Evolutionary conservation across 1,284 basidiomycete species (phyloP).

Genomic region (Pseudozyma flocculosa): DNA sequence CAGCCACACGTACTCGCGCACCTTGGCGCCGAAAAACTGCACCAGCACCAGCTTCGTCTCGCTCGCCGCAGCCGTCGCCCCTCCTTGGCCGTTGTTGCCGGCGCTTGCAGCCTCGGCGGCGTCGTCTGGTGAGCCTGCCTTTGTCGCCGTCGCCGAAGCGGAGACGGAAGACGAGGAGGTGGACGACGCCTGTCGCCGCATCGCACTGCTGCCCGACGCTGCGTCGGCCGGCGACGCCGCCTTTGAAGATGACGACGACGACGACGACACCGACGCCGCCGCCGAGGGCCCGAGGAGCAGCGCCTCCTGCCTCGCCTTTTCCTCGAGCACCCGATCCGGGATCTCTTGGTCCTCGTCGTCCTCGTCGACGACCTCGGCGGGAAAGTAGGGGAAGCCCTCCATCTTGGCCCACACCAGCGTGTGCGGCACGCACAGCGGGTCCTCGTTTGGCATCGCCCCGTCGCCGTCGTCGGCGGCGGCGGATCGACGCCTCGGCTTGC

Average conservation of each 20-base stretch:
- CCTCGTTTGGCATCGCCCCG: too few relatives aligned
- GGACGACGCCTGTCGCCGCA: not conserved
- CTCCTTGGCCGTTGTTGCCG: not conserved
- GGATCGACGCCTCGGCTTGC: not conserved
- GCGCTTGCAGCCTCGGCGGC: too few relatives aligned
- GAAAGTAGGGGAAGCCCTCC: constrained; percentile 20
- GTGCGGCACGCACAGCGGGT: not conserved
- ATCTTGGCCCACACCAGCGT: constrained; percentile 35
- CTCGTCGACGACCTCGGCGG: constrained; percentile 11
- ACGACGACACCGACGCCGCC: too few relatives aligned
- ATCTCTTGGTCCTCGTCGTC: not conserved
- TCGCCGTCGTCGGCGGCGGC: too few relatives aligned
- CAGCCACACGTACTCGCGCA: not conserved
- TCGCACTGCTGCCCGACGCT: not conserved
- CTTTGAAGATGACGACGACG: too few relatives aligned
- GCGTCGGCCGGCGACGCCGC: too few relatives aligned
- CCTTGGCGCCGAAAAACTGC: not conserved
- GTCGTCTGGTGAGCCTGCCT: too few relatives aligned
- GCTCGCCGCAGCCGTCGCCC: too few relatives aligned
- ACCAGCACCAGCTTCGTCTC: not conserved
- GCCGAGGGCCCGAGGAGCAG: too few relatives aligned
- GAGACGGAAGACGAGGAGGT: too few relatives aligned
- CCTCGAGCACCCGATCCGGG: not conserved
- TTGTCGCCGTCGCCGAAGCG: too few relatives aligned
- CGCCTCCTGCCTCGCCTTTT: not conserved